A percentile compares a stretch with the other conserved stretches of the same genome.
These are phyloP conservation scores for Fusarium paranaense DNA, from an alignment of 2,329 filamentous ascomycete species.

Conservation along the genomic window DNA sequence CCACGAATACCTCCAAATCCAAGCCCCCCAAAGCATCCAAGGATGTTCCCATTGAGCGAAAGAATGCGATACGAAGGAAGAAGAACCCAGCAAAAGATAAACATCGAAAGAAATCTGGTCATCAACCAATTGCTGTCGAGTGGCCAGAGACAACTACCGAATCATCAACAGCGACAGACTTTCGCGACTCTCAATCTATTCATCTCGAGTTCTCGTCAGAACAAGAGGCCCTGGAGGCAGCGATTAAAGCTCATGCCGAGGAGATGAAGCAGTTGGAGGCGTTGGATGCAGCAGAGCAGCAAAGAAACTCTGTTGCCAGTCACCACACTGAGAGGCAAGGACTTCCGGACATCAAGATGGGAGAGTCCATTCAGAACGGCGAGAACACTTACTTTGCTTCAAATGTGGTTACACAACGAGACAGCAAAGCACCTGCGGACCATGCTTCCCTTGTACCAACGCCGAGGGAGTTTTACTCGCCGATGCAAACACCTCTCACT, in stretches of 20 bases:
- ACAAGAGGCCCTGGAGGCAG: constrained; percentile 31
- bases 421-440: neutral
- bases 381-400: neutral
- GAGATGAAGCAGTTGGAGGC: constrained; percentile 26
- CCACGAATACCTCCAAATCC: neutral
- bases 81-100: constrained; percentile 18
- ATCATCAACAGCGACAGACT: neutral
- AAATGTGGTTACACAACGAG: neutral
- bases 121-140: constrained; percentile 14
- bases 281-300: constrained; percentile 16
- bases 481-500: constrained; percentile 29
- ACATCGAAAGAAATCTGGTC: neutral
- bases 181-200: neutral
- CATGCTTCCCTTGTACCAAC: constrained; percentile 30
- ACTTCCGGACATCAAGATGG: neutral
- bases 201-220: constrained; percentile 21
- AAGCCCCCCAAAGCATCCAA: neutral
- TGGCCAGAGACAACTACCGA: constrained; percentile 6
- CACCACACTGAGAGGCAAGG: neutral
- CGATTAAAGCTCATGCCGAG: constrained; percentile 29
- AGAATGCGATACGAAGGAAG: constrained; percentile 33
- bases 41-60: constrained; percentile 24
- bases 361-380: neutral
- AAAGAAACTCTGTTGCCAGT: neutral
- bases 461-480: constrained; percentile 42